These are phyloP conservation scores for Diaporthe australafricana DNA, from an alignment of 2,329 filamentous ascomycete species.

Conservation along the genomic window DNA sequence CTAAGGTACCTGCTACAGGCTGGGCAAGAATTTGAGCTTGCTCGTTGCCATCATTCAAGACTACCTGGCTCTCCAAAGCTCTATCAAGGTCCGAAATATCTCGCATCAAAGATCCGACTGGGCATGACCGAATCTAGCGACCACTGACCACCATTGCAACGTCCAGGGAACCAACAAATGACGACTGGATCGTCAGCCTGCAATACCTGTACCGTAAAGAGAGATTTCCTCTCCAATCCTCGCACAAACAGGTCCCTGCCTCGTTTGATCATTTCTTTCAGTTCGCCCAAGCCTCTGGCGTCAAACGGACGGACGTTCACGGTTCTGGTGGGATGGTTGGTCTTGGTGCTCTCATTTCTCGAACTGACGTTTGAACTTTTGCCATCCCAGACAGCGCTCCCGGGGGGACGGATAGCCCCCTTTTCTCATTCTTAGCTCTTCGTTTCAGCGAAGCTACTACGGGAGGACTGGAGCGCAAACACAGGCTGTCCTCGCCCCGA, in stretches of 20 bases:
- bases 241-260: conserved; percentile 15
- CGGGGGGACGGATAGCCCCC: conserved; percentile 1
- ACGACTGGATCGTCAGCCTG: conserved; percentile 16
- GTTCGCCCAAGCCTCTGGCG: neutral
- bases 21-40: neutral
- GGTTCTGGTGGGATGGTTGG: conserved; percentile 3
- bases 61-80: neutral
- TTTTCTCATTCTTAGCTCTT: conserved; percentile 2
- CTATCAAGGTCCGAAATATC: neutral
- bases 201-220: neutral
- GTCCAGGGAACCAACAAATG: conserved; percentile 13
- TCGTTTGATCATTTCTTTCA: conserved; percentile 7
- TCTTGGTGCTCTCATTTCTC: conserved; percentile 21
- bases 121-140: neutral
- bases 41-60: neutral
- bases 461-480: neutral
- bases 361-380: conserved; percentile 27
- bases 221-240: neutral
- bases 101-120: neutral
- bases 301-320: neutral
- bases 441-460: conserved; percentile 29
- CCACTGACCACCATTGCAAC: neutral
- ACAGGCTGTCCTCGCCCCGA: neutral
- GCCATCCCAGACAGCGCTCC: conserved; percentile 13
- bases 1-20: neutral